Evolutionary conservation across 768 basidiomycete genomes (phyloP).

Genomic region (Hygrophorus russula): DNA sequence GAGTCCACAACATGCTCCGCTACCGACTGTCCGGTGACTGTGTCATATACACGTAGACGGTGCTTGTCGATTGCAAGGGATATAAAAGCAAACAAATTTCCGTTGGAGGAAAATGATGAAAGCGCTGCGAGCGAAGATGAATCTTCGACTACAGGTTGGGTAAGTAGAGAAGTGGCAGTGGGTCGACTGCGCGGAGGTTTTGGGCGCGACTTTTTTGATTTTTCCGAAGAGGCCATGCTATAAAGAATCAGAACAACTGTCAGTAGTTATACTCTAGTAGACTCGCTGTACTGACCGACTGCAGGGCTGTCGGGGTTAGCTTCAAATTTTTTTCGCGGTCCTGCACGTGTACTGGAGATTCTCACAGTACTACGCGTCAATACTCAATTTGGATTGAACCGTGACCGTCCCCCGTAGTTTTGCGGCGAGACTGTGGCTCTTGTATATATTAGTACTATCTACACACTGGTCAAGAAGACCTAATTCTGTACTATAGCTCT

Average conservation of each 20-base stretch:
- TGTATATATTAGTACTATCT: neutral
- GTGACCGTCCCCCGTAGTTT: no score
- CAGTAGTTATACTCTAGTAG: neutral
- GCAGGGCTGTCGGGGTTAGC: no score
- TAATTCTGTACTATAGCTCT: neutral
- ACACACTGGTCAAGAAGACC: neutral
- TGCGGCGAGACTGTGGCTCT: no score
- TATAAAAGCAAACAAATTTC: constrained; percentile 45
- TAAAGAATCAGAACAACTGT: constrained; percentile 2
- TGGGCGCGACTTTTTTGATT: constrained; percentile 39
- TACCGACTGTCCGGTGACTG: constrained; percentile 38
- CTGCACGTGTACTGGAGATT: neutral
- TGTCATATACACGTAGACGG: constrained; percentile 54
- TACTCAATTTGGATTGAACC: no score
- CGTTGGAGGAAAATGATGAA: constrained; percentile 50
- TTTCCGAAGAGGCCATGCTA: constrained; percentile 32
- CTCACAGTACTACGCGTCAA: no score
- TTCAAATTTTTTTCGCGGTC: neutral
- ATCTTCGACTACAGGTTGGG: constrained; percentile 43
- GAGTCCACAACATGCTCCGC: constrained; percentile 48
- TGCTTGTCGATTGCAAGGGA: constrained; percentile 65
- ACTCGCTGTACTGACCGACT: neutral
- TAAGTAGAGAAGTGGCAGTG: constrained; percentile 40
- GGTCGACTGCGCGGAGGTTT: constrained; percentile 46
- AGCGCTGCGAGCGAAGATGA: constrained; percentile 29